Conservation (phyloP, 2,329 filamentous ascomycete species). For the Ascochyta viciae-villosae region DNA sequence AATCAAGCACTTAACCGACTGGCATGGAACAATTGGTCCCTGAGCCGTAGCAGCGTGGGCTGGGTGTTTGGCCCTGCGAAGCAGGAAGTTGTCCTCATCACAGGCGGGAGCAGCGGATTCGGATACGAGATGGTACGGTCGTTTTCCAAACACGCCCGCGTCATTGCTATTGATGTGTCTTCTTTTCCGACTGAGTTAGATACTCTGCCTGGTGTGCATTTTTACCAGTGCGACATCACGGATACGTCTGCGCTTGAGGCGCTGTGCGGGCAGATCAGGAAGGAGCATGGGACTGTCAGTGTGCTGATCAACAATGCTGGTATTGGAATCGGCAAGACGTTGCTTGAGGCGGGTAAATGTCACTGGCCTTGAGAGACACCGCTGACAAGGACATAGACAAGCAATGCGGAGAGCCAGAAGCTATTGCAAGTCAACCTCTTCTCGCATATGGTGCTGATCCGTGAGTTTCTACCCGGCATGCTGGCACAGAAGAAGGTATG, state of each 20-base stretch:
- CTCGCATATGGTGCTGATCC: conserved; percentile 37
- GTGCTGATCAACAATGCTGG: conserved; percentile 45
- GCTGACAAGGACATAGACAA: conserved; percentile 22
- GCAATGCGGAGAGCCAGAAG: conserved; percentile 34
- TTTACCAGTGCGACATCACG: conserved; percentile 37
- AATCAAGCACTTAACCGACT: conserved; percentile 28
- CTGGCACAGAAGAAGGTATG: conserved; percentile 28
- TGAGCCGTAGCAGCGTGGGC: conserved; percentile 29
- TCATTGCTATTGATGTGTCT: conserved; percentile 34
- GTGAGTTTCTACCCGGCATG: conserved; percentile 43
- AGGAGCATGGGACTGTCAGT: conserved; percentile 31
- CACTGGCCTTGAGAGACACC: neutral
- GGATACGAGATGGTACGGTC: conserved; percentile 41
- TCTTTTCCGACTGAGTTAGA: conserved; percentile 32
- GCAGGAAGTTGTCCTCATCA: conserved; percentile 38
- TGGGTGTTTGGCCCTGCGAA: conserved; percentile 33
- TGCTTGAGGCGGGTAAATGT: conserved; percentile 26
- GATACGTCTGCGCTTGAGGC: conserved; percentile 24
- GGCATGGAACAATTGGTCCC: conserved; percentile 47
- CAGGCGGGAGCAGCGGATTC: conserved; percentile 40
- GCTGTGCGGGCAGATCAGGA: conserved; percentile 30
- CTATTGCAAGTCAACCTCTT: conserved; percentile 42
- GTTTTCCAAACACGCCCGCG: conserved; percentile 29
- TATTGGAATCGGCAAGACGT: conserved; percentile 28
- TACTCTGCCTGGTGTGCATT: conserved; percentile 31